Evolutionary conservation across 78 protist genomes (phyloP), one percentile per base, ranked within the genome.

Genomic region (Chrysochromulina tobinii): DNA sequence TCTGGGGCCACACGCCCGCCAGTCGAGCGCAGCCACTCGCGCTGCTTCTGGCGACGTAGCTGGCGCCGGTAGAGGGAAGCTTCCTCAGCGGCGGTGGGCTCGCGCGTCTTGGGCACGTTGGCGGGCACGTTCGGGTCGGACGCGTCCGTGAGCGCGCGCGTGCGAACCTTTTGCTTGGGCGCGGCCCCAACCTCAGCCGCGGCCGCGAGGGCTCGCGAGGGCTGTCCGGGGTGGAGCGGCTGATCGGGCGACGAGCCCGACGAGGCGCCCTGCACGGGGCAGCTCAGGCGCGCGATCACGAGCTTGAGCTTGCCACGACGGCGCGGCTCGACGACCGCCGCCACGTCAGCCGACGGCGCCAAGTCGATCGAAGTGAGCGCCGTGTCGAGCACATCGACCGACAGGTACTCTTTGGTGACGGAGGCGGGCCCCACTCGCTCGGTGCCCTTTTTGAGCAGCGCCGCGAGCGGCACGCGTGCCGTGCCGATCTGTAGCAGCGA

Each of bases 401-500:
- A 17, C 20, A 53, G 23, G 27, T 77, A 77, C 27, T 77, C 61
- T 7, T 53, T 48, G n/a, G 15, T 12, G 20, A 23, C 38, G 38
- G 61, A 4, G 9, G 85, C 55, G 58, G 6, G 5, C 9, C 54
- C 85, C 25, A 5, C 25, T 38, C 53, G 6, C 54, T 50, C 55
- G 38, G 50, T 51, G 50, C 61, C 85, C 7, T 7, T 5, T 38
- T 3, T 4, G 27, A 77, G 85, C 61, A 77, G 58, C 61, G 85
- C 54, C 11, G 85, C 85, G 38, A 77, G 85, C 48, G 85, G 85
- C 61, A 77, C 85, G 12, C 61, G 20, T 1, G 85, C 85, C 25
- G 85, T 77, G 85, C 85, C 85, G 58, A 77, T 5, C 85, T 38
- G 85, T 38, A 77, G 58, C 61, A 77, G 58, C 11, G 61, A 53